These are phyloP conservation scores for Paraphaeosphaeria sporulosa DNA, from an alignment of 2,329 filamentous ascomycete genomes.

Conservation along the genomic window DNA sequence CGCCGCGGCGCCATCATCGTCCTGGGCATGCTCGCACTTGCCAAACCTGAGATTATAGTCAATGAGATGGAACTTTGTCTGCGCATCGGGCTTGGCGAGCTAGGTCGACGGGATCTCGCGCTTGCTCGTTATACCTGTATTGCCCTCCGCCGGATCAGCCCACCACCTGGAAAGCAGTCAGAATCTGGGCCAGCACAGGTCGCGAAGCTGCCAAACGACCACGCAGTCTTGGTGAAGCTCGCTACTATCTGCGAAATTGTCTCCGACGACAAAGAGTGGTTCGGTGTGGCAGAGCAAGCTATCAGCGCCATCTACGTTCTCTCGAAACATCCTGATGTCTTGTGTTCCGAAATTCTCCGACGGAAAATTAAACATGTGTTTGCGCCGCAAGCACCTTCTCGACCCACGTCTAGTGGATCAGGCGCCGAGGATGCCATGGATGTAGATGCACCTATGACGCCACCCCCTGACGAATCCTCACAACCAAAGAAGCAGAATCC, in stretches of 20 bases:
- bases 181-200: constrained; percentile 62
- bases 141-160: constrained; percentile 88
- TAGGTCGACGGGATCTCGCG: constrained; percentile 83
- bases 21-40: constrained; percentile 93
- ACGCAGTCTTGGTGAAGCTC: constrained; percentile 82
- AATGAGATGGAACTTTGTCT: constrained; percentile 96
- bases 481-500: constrained; percentile 65
- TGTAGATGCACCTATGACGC: constrained; percentile 24
- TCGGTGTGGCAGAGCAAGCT: constrained; percentile 93
- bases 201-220: constrained; percentile 87
- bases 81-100: constrained; percentile 81
- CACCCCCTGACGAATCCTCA: constrained; percentile 35
- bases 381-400: constrained; percentile 60
- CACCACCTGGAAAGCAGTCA: constrained; percentile 71
- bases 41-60: constrained; percentile 90
- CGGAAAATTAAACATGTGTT: constrained; percentile 86
- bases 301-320: constrained; percentile 94
- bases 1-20: constrained; percentile 94
- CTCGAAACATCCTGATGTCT: constrained; percentile 89
- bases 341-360: constrained; percentile 90
- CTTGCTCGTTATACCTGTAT: constrained; percentile 96
- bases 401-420: constrained; percentile 40
- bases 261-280: constrained; percentile 91
- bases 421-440: constrained; percentile 40
- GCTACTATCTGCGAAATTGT: constrained; percentile 85